Conservation (phyloP, 2,329 filamentous ascomycete genomes). For the Plectosphaerella cucumerina region DNA sequence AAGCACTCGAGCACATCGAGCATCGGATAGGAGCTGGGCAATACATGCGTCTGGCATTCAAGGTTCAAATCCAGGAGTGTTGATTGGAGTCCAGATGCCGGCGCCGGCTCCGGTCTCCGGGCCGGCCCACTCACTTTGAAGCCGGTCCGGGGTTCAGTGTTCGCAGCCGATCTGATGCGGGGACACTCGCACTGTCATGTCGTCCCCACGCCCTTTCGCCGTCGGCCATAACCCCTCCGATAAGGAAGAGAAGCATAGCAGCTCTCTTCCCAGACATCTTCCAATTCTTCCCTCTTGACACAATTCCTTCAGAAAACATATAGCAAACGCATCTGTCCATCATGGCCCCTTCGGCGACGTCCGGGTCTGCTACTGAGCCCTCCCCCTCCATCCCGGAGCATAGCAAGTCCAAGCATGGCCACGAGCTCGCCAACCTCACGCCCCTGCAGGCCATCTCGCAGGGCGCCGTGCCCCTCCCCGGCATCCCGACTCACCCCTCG, state of each 20-base stretch:
- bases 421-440: conserved; percentile 17
- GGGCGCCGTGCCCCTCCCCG: conserved; percentile 21
- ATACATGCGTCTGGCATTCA: too few species aligned
- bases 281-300: neutral
- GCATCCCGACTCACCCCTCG: conserved; percentile 26
- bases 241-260: neutral
- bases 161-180: too few species aligned
- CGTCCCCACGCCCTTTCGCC: neutral
- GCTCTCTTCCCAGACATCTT: neutral
- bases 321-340: neutral
- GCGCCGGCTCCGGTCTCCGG: too few species aligned
- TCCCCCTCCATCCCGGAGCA: conserved; percentile 4
- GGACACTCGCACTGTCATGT: too few species aligned
- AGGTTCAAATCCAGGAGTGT: too few species aligned
- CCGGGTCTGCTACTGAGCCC: conserved; percentile 10
- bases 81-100: too few species aligned
- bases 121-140: too few species aligned
- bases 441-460: conserved; percentile 31
- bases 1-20: too few species aligned
- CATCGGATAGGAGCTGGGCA: too few species aligned
- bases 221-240: neutral
- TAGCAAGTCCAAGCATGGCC: conserved; percentile 9
- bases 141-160: too few species aligned
- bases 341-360: conserved; percentile 26
- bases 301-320: neutral